Evolutionary conservation across 2,329 filamentous ascomycete genomes (phyloP), one percentile per base, ranked within the genome.

Genomic region (Elsinoe perseae): DNA sequence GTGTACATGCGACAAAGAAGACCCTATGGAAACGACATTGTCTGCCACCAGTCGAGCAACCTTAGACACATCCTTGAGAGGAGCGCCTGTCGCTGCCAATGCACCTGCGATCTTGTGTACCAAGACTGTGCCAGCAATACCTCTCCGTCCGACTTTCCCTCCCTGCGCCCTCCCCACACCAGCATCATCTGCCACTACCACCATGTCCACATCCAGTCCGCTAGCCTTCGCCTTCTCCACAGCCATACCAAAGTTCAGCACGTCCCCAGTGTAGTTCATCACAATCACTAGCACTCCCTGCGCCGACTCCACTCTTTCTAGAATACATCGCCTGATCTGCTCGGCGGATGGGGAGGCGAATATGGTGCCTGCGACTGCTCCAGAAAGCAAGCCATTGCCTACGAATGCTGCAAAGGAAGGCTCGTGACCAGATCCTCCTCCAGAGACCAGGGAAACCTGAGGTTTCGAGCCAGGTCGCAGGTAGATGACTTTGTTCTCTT

Each of bases 81-180:
- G 70, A 28, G 72, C 73, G 10, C 75, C 89, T 63, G 76, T 78
- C 25, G 86, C 87, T 3, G 91, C 90, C 64, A 95, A 71, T 5
- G 90, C 92, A 8, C 92, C 90, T 12, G 85, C 80, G 66, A 95
- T 87, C 78, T 97, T 96, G 64, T 91, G 80, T n/a, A 96, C 87
- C 21, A 96, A 75, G 36, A 95, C 88, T 4, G 90, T 95, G 28
- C 92, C 92, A 2, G 89, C 91, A 69, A 97, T 93, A 54, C 92
- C 92, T 66, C 92, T 80, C 53, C 92, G 77, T 1, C 92, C 92
- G 14, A 96, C 92, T 69, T 96, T 96, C n/a, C 92, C 91, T 9
- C 87, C 85, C 68, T 85, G 85, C 54, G 75, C 77, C 58, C 89
- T 78, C 1, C 91, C 91, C 44, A 97, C 91, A 42, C 91, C 90